Evolutionary conservation across 768 basidiomycete species (phyloP), one percentile per base, ranked within the genome.

Genomic region (Hysterangium stoloniferum): DNA sequence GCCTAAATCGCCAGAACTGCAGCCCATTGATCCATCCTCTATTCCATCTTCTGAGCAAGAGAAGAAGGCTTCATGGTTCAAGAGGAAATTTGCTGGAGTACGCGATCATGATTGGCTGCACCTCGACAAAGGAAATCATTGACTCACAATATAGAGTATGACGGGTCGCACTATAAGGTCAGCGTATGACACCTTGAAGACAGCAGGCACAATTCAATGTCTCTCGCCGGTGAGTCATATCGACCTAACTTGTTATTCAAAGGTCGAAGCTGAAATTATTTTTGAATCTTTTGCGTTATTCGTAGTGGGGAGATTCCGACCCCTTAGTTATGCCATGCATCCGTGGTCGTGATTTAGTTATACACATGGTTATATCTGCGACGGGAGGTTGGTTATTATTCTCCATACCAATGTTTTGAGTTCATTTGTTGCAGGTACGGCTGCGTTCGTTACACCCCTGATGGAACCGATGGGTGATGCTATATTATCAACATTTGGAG

Each of bases 131-230:
- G n/a, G n/a, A n/a, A n/a, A n/a, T n/a, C n/a, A n/a, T 13, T 47
- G 45, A 28, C 8, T 31, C 13, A n/a, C 37, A 12, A 24, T 53
- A 8, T 61, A 80, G 77, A 78, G 77, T 2, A 74, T 79, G 70
- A 77, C 77, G 2, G 79, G 80, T 4, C 65, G 80, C 50, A 78
- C 83, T 44, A 77, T 79, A 19, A 71, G 79, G 70, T 80, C 80
- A 6, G 78, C 78, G 4, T 80, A 79, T 59, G 78, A 82, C 66
- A 74, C 77, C 12, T 62, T 82, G 13, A 69, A 76, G 34, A 79
- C 80, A 2, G 74, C 79, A 20, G 79, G 79, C 4, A 79, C 74
- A 2, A 69, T 80, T 12, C 60, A 80, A 5, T 83, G 81, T 60
- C 71, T 82, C 31, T 81, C 79, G 15, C 79, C 80, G 43, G 78